Conservation (phyloP, 2,329 filamentous ascomycete genomes). For the Aspergillus quadricinctus region DNA sequence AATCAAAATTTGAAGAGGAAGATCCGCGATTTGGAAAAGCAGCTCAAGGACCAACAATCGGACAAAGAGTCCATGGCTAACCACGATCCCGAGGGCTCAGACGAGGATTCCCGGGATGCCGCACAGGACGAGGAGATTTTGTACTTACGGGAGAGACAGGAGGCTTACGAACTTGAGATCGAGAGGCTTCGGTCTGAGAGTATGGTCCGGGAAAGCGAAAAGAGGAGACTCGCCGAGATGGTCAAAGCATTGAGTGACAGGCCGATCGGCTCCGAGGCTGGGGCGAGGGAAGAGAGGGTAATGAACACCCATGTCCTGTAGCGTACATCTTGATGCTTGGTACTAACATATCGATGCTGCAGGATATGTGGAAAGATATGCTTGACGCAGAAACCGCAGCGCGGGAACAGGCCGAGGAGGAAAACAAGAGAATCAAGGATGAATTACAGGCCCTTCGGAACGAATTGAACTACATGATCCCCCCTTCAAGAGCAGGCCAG, state of each 20-base stretch:
- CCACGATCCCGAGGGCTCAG: conserved; percentile 39
- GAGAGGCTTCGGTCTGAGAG: conserved; percentile 76
- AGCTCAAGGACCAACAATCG: conserved; percentile 55
- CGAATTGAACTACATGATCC: conserved; percentile 30
- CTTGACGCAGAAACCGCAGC: conserved; percentile 86
- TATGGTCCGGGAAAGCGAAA: conserved; percentile 75
- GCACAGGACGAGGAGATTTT: conserved; percentile 77
- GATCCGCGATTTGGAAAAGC: conserved; percentile 81
- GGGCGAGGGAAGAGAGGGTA: conserved; percentile 46
- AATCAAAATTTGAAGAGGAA: conserved; percentile 77
- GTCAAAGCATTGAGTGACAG: conserved; percentile 62
- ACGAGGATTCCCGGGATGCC: conserved; percentile 45
- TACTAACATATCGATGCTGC: conserved; percentile 13
- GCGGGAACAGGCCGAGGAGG: conserved; percentile 84
- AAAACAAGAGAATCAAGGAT: conserved; percentile 77
- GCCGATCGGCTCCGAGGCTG: conserved; percentile 45
- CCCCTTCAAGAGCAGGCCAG: conserved; percentile 28
- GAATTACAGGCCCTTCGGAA: conserved; percentile 69
- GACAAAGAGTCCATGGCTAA: conserved; percentile 43
- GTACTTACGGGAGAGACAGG: conserved; percentile 78
- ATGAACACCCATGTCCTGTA: conserved; percentile 16
- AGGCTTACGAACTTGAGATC: conserved; percentile 77
- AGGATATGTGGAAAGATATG: conserved; percentile 92
- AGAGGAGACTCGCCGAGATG: conserved; percentile 78
- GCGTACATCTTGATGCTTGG: conserved; percentile 5